phyloP scores from a whole-genome alignment of 225 moss, liverwort and hornwort genomes.

The Bryum argenteum region DNA sequence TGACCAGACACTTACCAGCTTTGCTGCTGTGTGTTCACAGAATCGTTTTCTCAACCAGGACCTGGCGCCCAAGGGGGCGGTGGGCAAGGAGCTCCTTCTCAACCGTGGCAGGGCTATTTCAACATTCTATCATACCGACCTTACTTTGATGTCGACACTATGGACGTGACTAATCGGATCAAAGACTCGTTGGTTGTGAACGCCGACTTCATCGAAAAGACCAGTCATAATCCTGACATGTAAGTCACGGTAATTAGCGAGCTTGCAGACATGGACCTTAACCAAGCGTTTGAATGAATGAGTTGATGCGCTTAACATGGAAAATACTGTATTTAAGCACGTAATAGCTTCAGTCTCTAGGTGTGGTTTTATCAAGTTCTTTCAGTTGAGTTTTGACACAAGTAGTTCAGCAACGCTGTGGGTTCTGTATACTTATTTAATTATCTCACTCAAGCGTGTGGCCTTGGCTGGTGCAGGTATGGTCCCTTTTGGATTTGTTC shows the following conservation, averaged over 20 bases:
- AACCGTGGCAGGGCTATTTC: conserved; percentile 74
- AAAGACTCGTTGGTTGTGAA: conserved; percentile 79
- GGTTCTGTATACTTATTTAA: neutral
- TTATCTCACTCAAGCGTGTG: conserved; percentile 24
- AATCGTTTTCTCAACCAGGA: conserved; percentile 78
- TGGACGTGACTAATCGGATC: conserved; percentile 83
- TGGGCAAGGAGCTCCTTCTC: conserved; percentile 50
- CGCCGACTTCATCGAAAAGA: conserved; percentile 92
- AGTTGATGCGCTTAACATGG: too few relatives aligned
- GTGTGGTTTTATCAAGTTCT: conserved; percentile 5
- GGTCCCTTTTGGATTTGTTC: conserved; percentile 99
- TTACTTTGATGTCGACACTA: conserved; percentile 94
- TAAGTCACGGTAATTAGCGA: conserved; percentile 30
- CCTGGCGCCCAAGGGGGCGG: conserved; percentile 58
- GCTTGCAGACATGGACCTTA: conserved; percentile 9
- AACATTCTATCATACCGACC: conserved; percentile 89
- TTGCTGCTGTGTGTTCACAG: conserved; percentile 37
- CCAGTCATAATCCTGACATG: conserved; percentile 93
- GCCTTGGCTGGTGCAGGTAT: conserved; percentile 59
- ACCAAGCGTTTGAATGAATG: too few relatives aligned
- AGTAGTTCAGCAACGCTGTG: conserved; percentile 12
- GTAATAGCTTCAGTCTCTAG: neutral
- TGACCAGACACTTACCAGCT: conserved; percentile 18
- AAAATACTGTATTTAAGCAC: too few relatives aligned
- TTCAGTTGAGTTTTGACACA: conserved; percentile 3